Conservation (phyloP, 306 rosid genomes). For the Fragaria iinumae region DNA sequence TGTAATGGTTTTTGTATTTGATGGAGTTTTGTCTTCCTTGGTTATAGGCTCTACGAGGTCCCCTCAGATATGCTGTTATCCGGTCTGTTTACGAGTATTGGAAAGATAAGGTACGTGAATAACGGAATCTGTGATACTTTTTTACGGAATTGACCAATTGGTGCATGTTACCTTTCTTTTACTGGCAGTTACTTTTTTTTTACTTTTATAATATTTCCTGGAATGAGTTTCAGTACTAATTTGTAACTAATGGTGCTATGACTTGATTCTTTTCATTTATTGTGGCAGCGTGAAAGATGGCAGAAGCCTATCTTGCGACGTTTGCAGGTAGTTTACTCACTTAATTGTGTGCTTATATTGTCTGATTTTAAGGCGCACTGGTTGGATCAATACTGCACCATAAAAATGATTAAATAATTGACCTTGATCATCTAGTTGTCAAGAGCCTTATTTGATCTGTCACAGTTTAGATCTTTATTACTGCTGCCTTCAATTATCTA, state of each 20-base stretch:
- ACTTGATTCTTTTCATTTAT: constrained; percentile 6
- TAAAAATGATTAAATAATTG: neutral
- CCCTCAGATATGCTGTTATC: constrained; percentile 53
- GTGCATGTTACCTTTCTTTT: neutral
- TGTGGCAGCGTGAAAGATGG: constrained; percentile 56
- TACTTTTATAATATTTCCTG: neutral
- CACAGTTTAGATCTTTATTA: neutral
- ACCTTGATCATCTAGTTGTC: neutral
- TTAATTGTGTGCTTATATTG: neutral
- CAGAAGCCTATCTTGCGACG: constrained; percentile 58
- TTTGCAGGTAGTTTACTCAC: constrained; percentile 42
- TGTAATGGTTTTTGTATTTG: neutral
- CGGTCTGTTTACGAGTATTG: constrained; percentile 71
- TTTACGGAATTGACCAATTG: neutral
- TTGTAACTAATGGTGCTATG: neutral
- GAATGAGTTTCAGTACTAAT: neutral
- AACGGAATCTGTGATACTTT: neutral
- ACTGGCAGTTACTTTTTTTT: neutral
- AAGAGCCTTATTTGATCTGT: neutral
- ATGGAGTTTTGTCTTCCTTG: constrained; percentile 18
- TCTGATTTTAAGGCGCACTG: neutral
- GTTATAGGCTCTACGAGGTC: constrained; percentile 66
- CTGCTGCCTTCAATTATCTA: neutral
- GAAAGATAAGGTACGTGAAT: constrained; percentile 77
- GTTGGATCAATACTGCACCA: neutral